These are phyloP conservation scores for Phytomonas serpens DNA, from an alignment of 208 protist genomes.

Conservation along the genomic window DNA sequence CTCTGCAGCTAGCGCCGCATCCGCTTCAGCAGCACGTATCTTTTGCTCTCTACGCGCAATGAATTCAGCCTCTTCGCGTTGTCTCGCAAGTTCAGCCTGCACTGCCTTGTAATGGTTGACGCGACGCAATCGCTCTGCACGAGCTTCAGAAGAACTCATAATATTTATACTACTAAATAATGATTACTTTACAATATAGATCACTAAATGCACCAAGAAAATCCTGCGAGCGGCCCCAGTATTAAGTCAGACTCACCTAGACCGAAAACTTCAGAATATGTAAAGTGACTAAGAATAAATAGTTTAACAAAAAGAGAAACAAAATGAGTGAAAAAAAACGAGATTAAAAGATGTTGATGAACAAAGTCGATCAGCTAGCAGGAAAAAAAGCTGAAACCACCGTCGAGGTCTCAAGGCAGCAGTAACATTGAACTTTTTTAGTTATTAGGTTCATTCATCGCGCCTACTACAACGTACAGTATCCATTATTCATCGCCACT, in stretches of 20 bases:
- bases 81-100: slow-evolving; percentile 69
- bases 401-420: neutral
- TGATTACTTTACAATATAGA: neutral
- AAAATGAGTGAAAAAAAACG: neutral
- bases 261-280: neutral
- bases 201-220: neutral
- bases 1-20: slow-evolving; percentile 70
- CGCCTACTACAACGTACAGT: neutral
- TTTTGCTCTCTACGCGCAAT: slow-evolving; percentile 34
- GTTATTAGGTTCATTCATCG: neutral
- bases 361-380: neutral
- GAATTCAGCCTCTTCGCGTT: slow-evolving; percentile 72
- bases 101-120: slow-evolving; percentile 82
- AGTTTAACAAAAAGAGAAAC: neutral
- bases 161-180: neutral
- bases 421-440: neutral
- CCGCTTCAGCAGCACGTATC: slow-evolving; percentile 35
- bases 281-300: neutral
- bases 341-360: slow-evolving; percentile 3
- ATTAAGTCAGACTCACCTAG: neutral
- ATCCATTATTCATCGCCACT: neutral
- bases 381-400: neutral
- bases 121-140: slow-evolving; percentile 75
- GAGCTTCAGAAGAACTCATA: slow-evolving; percentile 31
- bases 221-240: neutral